Conservation (phyloP, 2,329 filamentous ascomycete genomes). For the Cordyceps tenuipes region DNA sequence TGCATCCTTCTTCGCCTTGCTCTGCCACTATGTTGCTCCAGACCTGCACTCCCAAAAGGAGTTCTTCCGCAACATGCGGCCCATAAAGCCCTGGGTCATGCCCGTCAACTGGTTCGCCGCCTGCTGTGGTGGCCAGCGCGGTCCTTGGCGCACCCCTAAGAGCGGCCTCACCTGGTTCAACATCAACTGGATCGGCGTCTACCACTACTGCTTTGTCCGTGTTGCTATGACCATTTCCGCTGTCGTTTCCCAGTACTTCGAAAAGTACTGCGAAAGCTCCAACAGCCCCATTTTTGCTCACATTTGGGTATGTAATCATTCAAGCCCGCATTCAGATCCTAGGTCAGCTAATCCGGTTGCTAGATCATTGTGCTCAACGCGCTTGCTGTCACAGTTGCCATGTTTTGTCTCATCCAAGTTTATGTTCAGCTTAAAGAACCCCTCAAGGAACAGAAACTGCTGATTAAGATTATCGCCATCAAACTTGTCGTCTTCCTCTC, state of each 20-base stretch:
- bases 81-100: constrained; percentile 64
- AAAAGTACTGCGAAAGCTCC: constrained; percentile 69
- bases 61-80: constrained; percentile 63
- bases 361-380: constrained; percentile 61
- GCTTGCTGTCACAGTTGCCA: constrained; percentile 67
- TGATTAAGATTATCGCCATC: constrained; percentile 77
- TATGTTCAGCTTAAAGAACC: constrained; percentile 68
- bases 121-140: constrained; percentile 60
- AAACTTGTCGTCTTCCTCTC: constrained; percentile 88
- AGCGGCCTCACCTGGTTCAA: constrained; percentile 90
- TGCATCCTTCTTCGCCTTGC: constrained; percentile 73
- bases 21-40: constrained; percentile 74
- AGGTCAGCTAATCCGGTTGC: constrained; percentile 8
- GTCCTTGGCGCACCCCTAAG: constrained; percentile 63
- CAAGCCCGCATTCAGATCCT: background rate
- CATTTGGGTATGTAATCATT: constrained; percentile 56
- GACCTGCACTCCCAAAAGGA: constrained; percentile 73
- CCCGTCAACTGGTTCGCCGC: constrained; percentile 63
- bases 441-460: constrained; percentile 60
- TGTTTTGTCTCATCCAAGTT: constrained; percentile 85
- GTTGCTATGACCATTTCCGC: constrained; percentile 73
- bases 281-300: constrained; percentile 73
- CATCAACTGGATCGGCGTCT: constrained; percentile 72
- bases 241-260: constrained; percentile 61
- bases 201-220: constrained; percentile 78